phyloP scores from a whole-genome alignment of 768 basidiomycete species.

The Tephrocybe rancida region DNA sequence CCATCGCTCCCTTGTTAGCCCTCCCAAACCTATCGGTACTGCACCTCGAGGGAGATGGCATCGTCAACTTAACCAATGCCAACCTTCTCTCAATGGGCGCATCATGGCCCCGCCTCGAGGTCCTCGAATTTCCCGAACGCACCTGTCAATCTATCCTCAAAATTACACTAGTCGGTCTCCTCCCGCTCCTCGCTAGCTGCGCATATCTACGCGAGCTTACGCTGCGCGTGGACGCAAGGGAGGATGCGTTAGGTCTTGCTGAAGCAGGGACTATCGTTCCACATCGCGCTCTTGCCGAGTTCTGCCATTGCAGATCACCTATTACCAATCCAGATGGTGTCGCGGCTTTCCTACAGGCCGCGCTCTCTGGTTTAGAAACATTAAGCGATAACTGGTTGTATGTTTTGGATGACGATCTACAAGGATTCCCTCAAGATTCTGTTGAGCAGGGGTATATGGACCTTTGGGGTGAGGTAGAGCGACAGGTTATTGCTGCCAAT shows the following conservation, averaged over 20 bases:
- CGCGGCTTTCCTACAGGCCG: constrained; percentile 1
- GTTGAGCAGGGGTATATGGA: constrained; percentile 6
- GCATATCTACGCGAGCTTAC: constrained; percentile 6
- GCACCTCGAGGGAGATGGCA: constrained; percentile 1
- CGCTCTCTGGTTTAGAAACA: constrained; percentile 2
- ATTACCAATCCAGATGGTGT: constrained; percentile 4
- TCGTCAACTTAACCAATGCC: constrained; percentile 6
- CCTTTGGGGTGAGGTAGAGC: constrained; percentile 7
- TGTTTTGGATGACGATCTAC: neutral
- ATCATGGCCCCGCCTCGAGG: constrained; percentile 11
- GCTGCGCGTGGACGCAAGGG: constrained; percentile 12
- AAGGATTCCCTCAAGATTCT: constrained; percentile 8
- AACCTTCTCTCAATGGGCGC: constrained; percentile 6
- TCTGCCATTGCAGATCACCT: constrained; percentile 13
- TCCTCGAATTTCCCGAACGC: constrained; percentile 8
- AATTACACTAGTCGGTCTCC: constrained; percentile 9
- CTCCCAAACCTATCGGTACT: neutral
- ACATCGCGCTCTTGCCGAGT: constrained; percentile 3
- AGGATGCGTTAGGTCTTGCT: constrained; percentile 10
- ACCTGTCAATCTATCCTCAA: neutral
- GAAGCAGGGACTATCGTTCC: constrained; percentile 8
- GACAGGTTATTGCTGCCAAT: too few relatives aligned
- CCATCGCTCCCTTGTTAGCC: constrained; percentile 2
- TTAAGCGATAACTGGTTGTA: constrained; percentile 11
- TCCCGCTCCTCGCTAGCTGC: constrained; percentile 4